Evolutionary conservation across 2,329 filamentous ascomycete genomes (phyloP).

Genomic region (Fusarium sp.): DNA sequence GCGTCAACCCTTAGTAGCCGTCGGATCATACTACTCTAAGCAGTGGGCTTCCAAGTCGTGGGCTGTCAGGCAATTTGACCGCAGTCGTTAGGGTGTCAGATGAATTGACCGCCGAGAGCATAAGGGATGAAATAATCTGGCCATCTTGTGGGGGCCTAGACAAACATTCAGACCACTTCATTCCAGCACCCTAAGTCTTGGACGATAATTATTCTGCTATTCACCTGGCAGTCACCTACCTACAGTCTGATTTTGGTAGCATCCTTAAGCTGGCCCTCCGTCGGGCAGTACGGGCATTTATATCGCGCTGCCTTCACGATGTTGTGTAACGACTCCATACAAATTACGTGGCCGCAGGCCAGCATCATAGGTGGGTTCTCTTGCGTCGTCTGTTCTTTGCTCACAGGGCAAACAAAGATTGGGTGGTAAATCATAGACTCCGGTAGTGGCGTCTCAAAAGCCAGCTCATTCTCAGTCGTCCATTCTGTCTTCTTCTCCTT

Average conservation of each 20-base stretch:
- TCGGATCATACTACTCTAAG: neutral
- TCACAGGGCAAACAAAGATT: slow-evolving; percentile 97
- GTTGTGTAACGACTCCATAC: slow-evolving; percentile 81
- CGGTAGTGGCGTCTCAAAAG: slow-evolving; percentile 75
- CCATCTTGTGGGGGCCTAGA: neutral
- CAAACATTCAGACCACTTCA: neutral
- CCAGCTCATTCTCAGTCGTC: slow-evolving; percentile 91
- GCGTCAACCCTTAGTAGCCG: slow-evolving; percentile 18
- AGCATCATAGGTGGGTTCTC: slow-evolving; percentile 96
- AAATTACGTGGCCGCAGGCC: slow-evolving; percentile 93
- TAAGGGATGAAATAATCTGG: neutral
- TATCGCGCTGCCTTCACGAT: slow-evolving; percentile 83
- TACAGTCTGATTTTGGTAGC: slow-evolving; percentile 77
- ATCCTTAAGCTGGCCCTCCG: slow-evolving; percentile 81
- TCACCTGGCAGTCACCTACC: neutral
- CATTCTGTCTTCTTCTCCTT: slow-evolving; percentile 92
- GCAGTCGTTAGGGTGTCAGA: neutral
- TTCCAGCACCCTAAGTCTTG: neutral
- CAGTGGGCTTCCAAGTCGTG: no score
- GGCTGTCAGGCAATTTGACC: neutral
- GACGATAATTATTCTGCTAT: neutral
- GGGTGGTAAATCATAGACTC: slow-evolving; percentile 81
- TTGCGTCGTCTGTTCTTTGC: slow-evolving; percentile 95
- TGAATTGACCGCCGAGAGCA: neutral
- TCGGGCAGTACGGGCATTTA: slow-evolving; percentile 97